These are phyloP conservation scores for Ascochyta viciae-villosae DNA, from an alignment of 2,329 filamentous ascomycete species.

Conservation along the genomic window DNA sequence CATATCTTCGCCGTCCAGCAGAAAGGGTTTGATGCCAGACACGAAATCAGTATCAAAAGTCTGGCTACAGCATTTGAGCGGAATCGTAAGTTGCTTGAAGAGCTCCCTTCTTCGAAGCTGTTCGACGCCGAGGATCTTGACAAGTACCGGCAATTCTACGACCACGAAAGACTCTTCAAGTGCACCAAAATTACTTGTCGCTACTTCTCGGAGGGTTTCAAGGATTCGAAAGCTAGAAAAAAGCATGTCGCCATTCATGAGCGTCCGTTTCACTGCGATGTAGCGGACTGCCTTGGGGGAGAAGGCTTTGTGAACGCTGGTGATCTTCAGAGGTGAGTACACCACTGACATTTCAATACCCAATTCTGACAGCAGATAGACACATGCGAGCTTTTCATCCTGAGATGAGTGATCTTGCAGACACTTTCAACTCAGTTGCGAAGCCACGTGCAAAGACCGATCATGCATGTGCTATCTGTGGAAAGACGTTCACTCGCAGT, in stretches of 20 bases:
- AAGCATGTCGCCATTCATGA: conserved; percentile 51
- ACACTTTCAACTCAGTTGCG: conserved; percentile 22
- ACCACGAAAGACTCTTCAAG: conserved; percentile 49
- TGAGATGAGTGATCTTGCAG: conserved; percentile 31
- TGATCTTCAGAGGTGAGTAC: conserved; percentile 44
- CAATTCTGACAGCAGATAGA: conserved; percentile 3
- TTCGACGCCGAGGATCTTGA: conserved; percentile 2
- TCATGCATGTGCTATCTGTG: conserved; percentile 47
- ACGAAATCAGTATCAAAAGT: conserved; percentile 40
- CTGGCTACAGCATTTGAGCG: conserved; percentile 34
- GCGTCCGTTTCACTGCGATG: conserved; percentile 50
- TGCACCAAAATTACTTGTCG: conserved; percentile 52
- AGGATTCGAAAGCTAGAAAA: conserved; percentile 37
- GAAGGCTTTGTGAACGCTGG: conserved; percentile 52
- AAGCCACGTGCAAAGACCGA: conserved; percentile 24
- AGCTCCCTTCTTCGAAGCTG: conserved; percentile 15
- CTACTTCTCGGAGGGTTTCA: conserved; percentile 55
- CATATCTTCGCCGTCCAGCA: conserved; percentile 42
- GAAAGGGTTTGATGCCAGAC: conserved; percentile 38
- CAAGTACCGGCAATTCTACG: conserved; percentile 44
- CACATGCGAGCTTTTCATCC: conserved; percentile 36
- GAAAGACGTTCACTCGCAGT: conserved; percentile 50
- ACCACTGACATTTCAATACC: neutral
- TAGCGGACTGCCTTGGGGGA: conserved; percentile 44
- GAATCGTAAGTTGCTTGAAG: conserved; percentile 43